These are phyloP conservation scores for Metarhizium robertsii DNA, from an alignment of 2,329 filamentous ascomycete species.

Conservation along the genomic window DNA sequence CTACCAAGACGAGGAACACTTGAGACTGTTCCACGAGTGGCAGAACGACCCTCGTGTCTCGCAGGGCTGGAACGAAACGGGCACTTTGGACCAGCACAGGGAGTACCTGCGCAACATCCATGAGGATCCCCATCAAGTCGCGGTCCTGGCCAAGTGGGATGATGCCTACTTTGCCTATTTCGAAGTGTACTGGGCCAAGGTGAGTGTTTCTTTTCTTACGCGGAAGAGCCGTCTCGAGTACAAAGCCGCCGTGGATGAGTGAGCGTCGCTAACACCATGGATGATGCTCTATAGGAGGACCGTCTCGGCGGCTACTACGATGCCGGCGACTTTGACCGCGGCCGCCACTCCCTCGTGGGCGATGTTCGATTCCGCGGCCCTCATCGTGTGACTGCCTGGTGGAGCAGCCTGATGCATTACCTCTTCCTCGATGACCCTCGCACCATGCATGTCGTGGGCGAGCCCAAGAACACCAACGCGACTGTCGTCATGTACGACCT, in stretches of 20 bases:
- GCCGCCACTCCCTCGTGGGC: slow-evolving; percentile 48
- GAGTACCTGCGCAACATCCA: slow-evolving; percentile 61
- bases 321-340: slow-evolving; percentile 46
- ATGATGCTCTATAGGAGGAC: slow-evolving; percentile 33
- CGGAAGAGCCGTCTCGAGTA: too few relatives aligned
- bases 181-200: slow-evolving; percentile 69
- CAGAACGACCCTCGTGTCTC: slow-evolving; percentile 78
- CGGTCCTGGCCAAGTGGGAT: slow-evolving; percentile 62
- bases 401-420: slow-evolving; percentile 53
- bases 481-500: slow-evolving; percentile 68
- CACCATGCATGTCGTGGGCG: slow-evolving; percentile 50
- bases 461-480: slow-evolving; percentile 62
- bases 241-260: too few relatives aligned
- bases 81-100: slow-evolving; percentile 64
- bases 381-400: slow-evolving; percentile 53
- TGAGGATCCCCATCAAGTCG: slow-evolving; percentile 62
- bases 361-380: slow-evolving; percentile 51
- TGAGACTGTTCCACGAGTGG: slow-evolving; percentile 67
- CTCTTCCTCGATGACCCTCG: slow-evolving; percentile 52
- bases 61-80: slow-evolving; percentile 71
- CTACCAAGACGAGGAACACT: slow-evolving; percentile 52
- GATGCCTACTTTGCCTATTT: slow-evolving; percentile 67
- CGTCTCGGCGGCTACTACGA: slow-evolving; percentile 46
- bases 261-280: background rate
- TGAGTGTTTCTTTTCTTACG: slow-evolving; percentile 14